phyloP scores from a whole-genome alignment of 2,329 filamentous ascomycete genomes.

The Ascocoryne sarcoides region DNA sequence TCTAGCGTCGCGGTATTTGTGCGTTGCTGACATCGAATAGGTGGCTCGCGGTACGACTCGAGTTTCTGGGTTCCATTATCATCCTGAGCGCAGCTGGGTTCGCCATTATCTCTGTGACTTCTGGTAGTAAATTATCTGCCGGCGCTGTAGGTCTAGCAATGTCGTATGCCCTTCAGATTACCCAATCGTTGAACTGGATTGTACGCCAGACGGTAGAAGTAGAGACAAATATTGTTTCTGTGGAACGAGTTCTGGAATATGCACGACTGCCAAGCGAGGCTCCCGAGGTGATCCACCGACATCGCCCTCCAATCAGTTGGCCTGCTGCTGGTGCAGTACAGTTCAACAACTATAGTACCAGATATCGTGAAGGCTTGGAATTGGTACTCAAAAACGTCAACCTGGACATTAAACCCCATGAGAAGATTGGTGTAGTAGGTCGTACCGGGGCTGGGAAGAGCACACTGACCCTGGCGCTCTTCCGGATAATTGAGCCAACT shows the following conservation, averaged over 20 bases:
- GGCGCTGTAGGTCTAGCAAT: slow-evolving; percentile 87
- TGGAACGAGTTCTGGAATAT: slow-evolving; percentile 96
- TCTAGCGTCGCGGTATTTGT: slow-evolving; percentile 1
- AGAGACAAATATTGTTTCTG: slow-evolving; percentile 99
- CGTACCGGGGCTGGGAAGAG: slow-evolving; percentile 95
- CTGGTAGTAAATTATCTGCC: slow-evolving; percentile 51
- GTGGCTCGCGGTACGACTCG: slow-evolving; percentile 90
- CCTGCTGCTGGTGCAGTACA: slow-evolving; percentile 79
- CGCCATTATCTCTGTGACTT: slow-evolving; percentile 69
- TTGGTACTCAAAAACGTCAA: slow-evolving; percentile 89
- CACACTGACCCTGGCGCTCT: slow-evolving; percentile 82
- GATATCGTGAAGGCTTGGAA: slow-evolving; percentile 83
- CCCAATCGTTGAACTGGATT: slow-evolving; percentile 96
- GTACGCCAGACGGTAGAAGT: slow-evolving; percentile 97
- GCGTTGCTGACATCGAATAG: slow-evolving; percentile 38
- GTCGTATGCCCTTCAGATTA: slow-evolving; percentile 97
- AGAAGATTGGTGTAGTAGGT: slow-evolving; percentile 97
- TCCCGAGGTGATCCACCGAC: slow-evolving; percentile 83
- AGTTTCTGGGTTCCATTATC: slow-evolving; percentile 91
- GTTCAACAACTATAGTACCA: slow-evolving; percentile 89
- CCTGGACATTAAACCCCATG: slow-evolving; percentile 85
- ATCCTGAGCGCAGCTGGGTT: slow-evolving; percentile 82
- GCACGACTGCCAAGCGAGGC: slow-evolving; percentile 85
- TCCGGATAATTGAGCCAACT: slow-evolving; percentile 87
- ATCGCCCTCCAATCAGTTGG: slow-evolving; percentile 83